phyloP scores from a whole-genome alignment of 116 monocot genomes.

The Iris pallida region DNA sequence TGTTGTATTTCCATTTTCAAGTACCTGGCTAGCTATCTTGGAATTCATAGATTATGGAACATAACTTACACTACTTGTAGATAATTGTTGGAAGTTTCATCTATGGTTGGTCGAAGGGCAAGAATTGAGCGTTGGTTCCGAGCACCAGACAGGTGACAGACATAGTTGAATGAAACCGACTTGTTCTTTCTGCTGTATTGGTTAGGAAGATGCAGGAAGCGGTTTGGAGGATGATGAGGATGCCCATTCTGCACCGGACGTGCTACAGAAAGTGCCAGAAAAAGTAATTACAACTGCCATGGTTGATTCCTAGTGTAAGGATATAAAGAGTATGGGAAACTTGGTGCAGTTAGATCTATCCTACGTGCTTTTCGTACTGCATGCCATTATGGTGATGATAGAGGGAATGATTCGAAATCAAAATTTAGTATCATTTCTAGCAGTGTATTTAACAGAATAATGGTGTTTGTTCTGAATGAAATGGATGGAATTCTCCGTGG shows the following conservation, averaged over 20 bases:
- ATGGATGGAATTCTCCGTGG: constrained; percentile 83
- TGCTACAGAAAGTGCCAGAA: constrained; percentile 14
- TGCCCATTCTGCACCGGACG: constrained; percentile 10
- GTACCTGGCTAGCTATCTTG: too few species aligned
- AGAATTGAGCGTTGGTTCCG: constrained; percentile 15
- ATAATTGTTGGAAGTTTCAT: constrained; percentile 33
- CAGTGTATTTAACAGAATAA: constrained; percentile 77
- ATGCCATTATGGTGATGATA: constrained; percentile 90
- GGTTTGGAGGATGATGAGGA: constrained; percentile 31
- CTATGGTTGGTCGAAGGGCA: constrained; percentile 20
- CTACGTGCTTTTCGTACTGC: constrained; percentile 71
- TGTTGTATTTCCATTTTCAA: too few species aligned
- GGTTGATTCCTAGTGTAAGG: constrained; percentile 73
- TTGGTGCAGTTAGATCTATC: constrained; percentile 53
- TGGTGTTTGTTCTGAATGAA: constrained; percentile 88
- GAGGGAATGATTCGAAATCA: constrained; percentile 23
- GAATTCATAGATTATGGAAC: too few species aligned
- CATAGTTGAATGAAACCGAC: not conserved
- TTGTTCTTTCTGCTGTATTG: not conserved
- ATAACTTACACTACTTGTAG: constrained; percentile 2
- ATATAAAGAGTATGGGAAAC: constrained; percentile 49
- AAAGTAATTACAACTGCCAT: constrained; percentile 78
- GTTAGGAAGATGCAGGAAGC: constrained; percentile 42
- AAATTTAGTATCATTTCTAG: constrained; percentile 68
- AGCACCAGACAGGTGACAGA: constrained; percentile 10